phyloP scores from a whole-genome alignment of 2,329 filamentous ascomycete genomes.

The Phyllosticta citriasiana region DNA sequence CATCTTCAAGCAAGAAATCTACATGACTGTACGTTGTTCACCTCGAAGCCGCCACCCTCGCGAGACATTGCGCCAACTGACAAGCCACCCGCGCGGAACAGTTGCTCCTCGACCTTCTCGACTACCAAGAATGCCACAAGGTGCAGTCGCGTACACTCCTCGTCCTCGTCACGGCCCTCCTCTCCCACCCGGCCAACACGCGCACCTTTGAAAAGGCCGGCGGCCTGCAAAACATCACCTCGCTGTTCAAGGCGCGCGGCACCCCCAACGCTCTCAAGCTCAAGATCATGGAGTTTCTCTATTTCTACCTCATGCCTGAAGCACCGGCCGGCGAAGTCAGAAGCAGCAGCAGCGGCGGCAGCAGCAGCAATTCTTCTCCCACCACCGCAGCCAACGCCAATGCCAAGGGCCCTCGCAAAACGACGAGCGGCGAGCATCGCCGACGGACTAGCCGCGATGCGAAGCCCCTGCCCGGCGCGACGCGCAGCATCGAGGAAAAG shows the following conservation, averaged over 20 bases:
- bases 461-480: conserved; percentile 21
- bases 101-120: conserved; percentile 87
- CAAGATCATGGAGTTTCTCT: conserved; percentile 93
- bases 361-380: conserved; percentile 28
- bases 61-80: not conserved
- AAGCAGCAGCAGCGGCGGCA: conserved; percentile 27
- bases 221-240: conserved; percentile 82
- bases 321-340: conserved; percentile 35
- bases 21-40: conserved; percentile 68
- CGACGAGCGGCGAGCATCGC: conserved; percentile 20
- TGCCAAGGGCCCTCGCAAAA: conserved; percentile 21
- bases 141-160: conserved; percentile 87
- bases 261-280: conserved; percentile 86
- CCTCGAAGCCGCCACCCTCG: not conserved
- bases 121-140: conserved; percentile 77
- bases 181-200: conserved; percentile 79
- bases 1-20: conserved; percentile 77
- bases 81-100: conserved; percentile 20
- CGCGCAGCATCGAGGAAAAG: conserved; percentile 70
- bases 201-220: conserved; percentile 88
- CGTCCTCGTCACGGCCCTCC: conserved; percentile 77
- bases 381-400: not conserved
- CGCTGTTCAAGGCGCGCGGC: conserved; percentile 79
- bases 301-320: conserved; percentile 98
- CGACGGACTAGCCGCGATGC: conserved; percentile 17